Evolutionary conservation across 2,329 filamentous ascomycete species (phyloP), one percentile per base, ranked within the genome.

Genomic region (Beauveria sp.): DNA sequence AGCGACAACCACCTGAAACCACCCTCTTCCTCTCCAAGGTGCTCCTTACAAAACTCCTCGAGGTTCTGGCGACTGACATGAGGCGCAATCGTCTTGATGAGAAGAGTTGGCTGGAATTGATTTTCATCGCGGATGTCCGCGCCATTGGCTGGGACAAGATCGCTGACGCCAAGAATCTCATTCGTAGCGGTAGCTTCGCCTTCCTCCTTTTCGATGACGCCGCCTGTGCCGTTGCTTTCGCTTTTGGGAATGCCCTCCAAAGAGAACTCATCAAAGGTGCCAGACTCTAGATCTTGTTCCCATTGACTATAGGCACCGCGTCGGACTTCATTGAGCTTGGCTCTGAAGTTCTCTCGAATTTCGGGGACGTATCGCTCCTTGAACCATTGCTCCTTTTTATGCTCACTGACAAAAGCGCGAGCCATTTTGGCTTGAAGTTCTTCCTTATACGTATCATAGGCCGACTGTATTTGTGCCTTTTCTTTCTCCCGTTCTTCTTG

Each of bases 331-430:
- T 88, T 89, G 59, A 98, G 79, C 69, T 91, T 88, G 63, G 80
- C 79, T 61, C 89, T 87, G 69, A 97, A 85, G 2, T 83, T 81
- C 66, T 93, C 88, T 58, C 90, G 83, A 60, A 93, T 86, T 67
- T 95, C 91, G 1, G 91, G 85, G 34, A 96, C 88, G 69, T 99
- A 99, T 72, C 91, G 88, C 75, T 99, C 95, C 68, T 88, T 91
- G 77, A 99, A 99, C 95, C 95, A 99, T 72, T 99, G 93, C 73
- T 99, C 95, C 49, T 87, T 87, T 73, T 96, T 96, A 76, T 99
- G 95, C 68, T 92, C 89, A 55, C 88, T 85, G 48, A 99, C 95
- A 72, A 99, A 99, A 1, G 84, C 81, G 66, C 92, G 87, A 0
- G 95, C 93, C 88, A 96, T 93, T 72, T 87, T 88, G 4, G 82